These are phyloP conservation scores for Colletotrichum godetiae DNA, from an alignment of 2,329 filamentous ascomycete species.

Conservation along the genomic window DNA sequence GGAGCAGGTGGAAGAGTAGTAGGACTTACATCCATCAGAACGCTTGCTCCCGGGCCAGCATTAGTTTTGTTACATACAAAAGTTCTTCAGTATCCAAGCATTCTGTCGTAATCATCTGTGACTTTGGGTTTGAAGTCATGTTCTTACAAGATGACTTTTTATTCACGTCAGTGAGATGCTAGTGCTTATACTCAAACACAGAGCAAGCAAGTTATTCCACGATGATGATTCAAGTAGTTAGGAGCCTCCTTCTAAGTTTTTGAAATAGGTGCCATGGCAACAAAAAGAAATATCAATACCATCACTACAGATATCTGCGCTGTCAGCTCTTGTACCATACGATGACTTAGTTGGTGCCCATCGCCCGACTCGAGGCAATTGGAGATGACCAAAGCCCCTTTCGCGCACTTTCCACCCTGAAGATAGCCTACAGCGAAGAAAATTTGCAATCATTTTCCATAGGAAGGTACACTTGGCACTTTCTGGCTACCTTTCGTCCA, in stretches of 20 bases:
- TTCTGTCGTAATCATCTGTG: neutral
- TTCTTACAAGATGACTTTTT: too few species aligned
- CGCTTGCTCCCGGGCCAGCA: neutral
- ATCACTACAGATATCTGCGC: neutral
- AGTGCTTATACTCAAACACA: too few species aligned
- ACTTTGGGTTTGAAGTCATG: neutral
- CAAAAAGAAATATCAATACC: neutral
- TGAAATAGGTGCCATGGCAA: neutral
- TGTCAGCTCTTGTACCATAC: neutral
- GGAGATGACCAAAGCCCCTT: neutral
- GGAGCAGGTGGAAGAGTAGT: neutral
- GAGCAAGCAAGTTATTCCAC: too few species aligned
- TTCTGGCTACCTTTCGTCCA: neutral
- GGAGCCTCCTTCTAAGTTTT: neutral
- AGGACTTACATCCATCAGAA: neutral
- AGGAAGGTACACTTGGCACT: neutral
- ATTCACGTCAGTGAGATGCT: too few species aligned
- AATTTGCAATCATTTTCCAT: rapidly evolving
- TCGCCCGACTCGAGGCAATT: neutral
- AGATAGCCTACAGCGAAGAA: neutral
- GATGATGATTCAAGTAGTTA: neutral
- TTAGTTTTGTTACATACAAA: neutral
- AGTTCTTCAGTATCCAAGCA: neutral
- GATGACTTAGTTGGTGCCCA: neutral
- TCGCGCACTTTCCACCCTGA: neutral